Evolutionary conservation across 164 flowering plant species (phyloP).

Genomic region (Vitis riparia): DNA sequence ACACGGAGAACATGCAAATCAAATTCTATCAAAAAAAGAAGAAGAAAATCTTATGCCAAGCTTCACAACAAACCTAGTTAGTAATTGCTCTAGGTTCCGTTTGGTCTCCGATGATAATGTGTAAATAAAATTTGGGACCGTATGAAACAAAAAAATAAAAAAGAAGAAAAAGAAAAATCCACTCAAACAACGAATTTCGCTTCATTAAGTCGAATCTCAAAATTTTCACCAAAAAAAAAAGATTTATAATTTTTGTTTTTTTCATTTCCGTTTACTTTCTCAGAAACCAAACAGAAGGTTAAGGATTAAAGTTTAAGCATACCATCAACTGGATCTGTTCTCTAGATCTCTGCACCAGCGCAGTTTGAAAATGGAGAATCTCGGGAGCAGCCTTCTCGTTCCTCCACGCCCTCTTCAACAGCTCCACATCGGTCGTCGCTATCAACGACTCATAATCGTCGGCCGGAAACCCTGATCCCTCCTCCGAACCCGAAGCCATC

Average conservation of each 20-base stretch:
- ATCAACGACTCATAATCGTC: constrained; percentile 60
- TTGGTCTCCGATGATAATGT: no score
- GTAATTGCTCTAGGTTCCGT: no score
- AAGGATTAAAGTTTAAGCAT: constrained; percentile 4
- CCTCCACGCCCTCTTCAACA: constrained; percentile 80
- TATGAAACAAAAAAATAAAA: background rate
- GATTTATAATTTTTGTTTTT: background rate
- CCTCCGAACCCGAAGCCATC: constrained; percentile 45
- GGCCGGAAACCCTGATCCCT: constrained; percentile 19
- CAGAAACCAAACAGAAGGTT: constrained; percentile 3
- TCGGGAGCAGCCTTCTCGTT: constrained; percentile 91
- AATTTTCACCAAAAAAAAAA: no score
- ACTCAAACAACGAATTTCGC: no score
- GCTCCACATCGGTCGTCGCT: constrained; percentile 70
- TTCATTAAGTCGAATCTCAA: no score
- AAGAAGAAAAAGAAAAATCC: background rate
- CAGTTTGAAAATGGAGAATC: constrained; percentile 56
- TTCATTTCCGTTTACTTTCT: background rate
- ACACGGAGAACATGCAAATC: no score
- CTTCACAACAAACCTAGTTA: no score
- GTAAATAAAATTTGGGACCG: no score
- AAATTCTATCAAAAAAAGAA: no score
- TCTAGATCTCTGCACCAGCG: constrained; percentile 52
- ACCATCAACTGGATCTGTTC: constrained; percentile 81
- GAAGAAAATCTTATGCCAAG: no score